These are phyloP conservation scores for Rhytidhysteron rufulum DNA, from an alignment of 2,329 filamentous ascomycete genomes.

Conservation along the genomic window DNA sequence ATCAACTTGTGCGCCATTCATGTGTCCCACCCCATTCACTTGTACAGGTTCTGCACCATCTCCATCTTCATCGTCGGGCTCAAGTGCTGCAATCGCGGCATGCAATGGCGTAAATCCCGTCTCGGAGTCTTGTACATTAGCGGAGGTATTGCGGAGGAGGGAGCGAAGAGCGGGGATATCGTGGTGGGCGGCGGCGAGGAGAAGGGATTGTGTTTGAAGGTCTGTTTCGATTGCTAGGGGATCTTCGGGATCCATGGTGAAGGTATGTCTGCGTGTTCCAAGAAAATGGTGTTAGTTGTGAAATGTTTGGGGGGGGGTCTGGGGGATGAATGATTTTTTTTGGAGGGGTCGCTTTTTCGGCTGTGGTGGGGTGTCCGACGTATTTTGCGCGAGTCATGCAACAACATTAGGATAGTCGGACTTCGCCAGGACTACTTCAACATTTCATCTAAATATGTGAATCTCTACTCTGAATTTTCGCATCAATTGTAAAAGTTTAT, in stretches of 20 bases:
- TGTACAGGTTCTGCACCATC: constrained; percentile 21
- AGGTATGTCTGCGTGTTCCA: too few relatives aligned
- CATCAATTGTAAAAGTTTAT: too few relatives aligned
- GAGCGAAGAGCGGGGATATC: constrained; percentile 64
- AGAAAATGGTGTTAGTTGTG: too few relatives aligned
- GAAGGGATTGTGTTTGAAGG: constrained; percentile 54
- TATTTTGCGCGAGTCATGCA: too few relatives aligned
- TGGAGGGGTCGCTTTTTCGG: too few relatives aligned
- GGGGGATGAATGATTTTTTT: too few relatives aligned
- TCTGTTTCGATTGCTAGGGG: constrained; percentile 40
- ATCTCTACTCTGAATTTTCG: too few relatives aligned
- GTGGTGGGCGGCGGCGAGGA: constrained; percentile 64
- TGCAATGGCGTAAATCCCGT: constrained; percentile 88
- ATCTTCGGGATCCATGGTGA: constrained; percentile 20
- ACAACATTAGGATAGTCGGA: too few relatives aligned
- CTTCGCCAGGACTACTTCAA: too few relatives aligned
- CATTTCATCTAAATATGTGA: too few relatives aligned
- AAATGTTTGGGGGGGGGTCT: too few relatives aligned
- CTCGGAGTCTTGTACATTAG: constrained; percentile 74
- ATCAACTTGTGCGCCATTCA: constrained; percentile 15
- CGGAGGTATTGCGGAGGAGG: constrained; percentile 62
- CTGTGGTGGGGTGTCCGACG: too few relatives aligned
- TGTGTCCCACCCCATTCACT: constrained; percentile 23
- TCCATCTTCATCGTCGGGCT: constrained; percentile 34
- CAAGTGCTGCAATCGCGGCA: constrained; percentile 70